Percentiles rank a stretch among this genome's conserved stretches.
Evolutionary conservation across 2,329 filamentous ascomycete species (phyloP).

Genomic region (Phyllosticta ampelicida): DNA sequence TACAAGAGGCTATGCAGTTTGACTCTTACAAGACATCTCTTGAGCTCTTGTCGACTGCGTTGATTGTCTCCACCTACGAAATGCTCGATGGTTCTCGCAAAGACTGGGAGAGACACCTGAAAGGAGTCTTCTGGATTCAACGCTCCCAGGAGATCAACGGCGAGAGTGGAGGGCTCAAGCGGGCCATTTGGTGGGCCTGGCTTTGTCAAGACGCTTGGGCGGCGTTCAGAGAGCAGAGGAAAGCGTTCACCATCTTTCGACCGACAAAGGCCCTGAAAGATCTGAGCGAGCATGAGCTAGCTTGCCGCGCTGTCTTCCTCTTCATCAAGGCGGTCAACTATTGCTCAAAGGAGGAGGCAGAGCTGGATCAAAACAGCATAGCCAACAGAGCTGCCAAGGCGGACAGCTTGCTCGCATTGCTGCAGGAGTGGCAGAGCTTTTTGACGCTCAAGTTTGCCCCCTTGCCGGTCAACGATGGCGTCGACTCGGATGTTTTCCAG

Average conservation of each 20-base stretch:
- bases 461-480: slow-evolving; percentile 20
- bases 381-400: slow-evolving; percentile 34
- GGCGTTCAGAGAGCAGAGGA: slow-evolving; percentile 47
- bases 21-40: slow-evolving; percentile 46
- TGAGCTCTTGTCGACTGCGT: slow-evolving; percentile 48
- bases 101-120: slow-evolving; percentile 52
- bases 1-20: slow-evolving; percentile 49
- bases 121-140: slow-evolving; percentile 58
- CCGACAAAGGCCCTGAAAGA: slow-evolving; percentile 39
- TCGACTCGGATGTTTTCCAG: slow-evolving; percentile 24
- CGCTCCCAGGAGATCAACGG: slow-evolving; percentile 51
- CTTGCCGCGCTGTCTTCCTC: slow-evolving; percentile 43
- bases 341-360: slow-evolving; percentile 41
- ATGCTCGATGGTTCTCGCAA: slow-evolving; percentile 49
- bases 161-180: slow-evolving; percentile 44
- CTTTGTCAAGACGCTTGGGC: slow-evolving; percentile 56
- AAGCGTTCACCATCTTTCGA: slow-evolving; percentile 48
- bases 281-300: slow-evolving; percentile 44
- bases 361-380: slow-evolving; percentile 31
- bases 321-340: slow-evolving; percentile 49
- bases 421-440: slow-evolving; percentile 41
- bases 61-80: slow-evolving; percentile 53
- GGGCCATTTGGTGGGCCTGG: slow-evolving; percentile 57
- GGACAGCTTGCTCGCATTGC: slow-evolving; percentile 35
- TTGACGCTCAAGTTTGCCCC: slow-evolving; percentile 35